These are phyloP conservation scores for Fragaria vesca DNA, from an alignment of 306 rosid species.

Conservation along the genomic window DNA sequence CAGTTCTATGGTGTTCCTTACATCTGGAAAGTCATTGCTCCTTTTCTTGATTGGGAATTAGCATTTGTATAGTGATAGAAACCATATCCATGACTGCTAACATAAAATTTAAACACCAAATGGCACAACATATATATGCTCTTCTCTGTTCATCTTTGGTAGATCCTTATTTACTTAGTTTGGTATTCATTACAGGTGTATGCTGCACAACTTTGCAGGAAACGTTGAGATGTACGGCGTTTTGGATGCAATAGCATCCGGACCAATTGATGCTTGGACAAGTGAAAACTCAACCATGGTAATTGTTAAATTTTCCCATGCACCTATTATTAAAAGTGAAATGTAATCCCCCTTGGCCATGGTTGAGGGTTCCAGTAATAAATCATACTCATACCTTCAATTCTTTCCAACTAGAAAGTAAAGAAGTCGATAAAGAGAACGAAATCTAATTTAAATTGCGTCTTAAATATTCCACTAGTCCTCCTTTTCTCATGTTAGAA, in stretches of 20 bases:
- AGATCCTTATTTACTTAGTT: not conserved
- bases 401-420: not conserved
- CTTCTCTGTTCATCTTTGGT: too few species aligned
- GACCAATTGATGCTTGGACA: slow-evolving; percentile 74
- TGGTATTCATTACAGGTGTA: slow-evolving; percentile 65
- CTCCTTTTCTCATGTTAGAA: not conserved
- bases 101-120: not conserved
- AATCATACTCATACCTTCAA: too few species aligned
- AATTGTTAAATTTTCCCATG: slow-evolving; percentile 16
- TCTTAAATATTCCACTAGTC: not conserved
- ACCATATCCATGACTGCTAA: not conserved
- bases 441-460: slow-evolving; percentile 5
- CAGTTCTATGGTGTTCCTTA: slow-evolving; percentile 90
- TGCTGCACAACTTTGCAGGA: slow-evolving; percentile 96
- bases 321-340: not conserved
- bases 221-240: slow-evolving; percentile 83
- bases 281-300: slow-evolving; percentile 86
- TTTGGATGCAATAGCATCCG: slow-evolving; percentile 74
- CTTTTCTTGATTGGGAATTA: not conserved
- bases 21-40: slow-evolving; percentile 69
- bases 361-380: not conserved
- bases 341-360: not conserved
- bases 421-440: not conserved
- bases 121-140: not conserved
- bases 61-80: not conserved